Evolutionary conservation across 2,329 filamentous ascomycete species (phyloP), one percentile per base, ranked within the genome.

Genomic region (Ascosphaera aggregata): DNA sequence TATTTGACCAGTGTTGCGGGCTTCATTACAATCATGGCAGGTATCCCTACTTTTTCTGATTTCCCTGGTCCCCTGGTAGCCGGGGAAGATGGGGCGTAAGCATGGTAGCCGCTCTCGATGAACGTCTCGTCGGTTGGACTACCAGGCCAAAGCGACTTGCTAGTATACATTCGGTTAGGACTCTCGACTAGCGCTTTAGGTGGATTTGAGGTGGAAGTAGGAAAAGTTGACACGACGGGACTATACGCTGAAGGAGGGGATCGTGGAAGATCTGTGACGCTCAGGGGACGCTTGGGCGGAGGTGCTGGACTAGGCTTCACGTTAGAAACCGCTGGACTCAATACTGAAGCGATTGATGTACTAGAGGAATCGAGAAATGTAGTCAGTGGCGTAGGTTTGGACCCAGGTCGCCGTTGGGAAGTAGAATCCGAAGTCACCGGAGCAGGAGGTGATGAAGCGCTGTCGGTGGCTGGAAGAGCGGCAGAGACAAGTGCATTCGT

Each of bases 1-100:
- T 78, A 78, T 36, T 75, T 68, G 43, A 76, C 68, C 1, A 98
- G 64, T 40, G 77, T 72, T 41, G 78, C 66, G 0, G 78, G 70
- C 2, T 69, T 71, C 32, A 93, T 76, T 53, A 60, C 69, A 51
- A 55, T 65, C 51, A 54, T 76, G 52, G 53, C 73, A 44, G 58
- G 65, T 47, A 62, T 65, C 40, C 70, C 51, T 45, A 58, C 44
- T 43, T 62, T 49, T 58, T 55, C 51, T 58, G 60, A 55, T 54
- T 57, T 47, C 47, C 52, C 42, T 31, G 59, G 49, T 50, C 57
- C 49, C 41, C 52, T 45, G 40, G 52, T 44, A 43, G 59, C 48
- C 32, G 56, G 37, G 39, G 56, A 59, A 45, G 60, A 61, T 9
- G 59, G 59, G 3, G 62, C 63, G 17, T 49, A 49, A 31, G 61